Evolutionary conservation across 371 early-diverging fungal genomes (phyloP).

Genomic region (Fennellomyces sp.): DNA sequence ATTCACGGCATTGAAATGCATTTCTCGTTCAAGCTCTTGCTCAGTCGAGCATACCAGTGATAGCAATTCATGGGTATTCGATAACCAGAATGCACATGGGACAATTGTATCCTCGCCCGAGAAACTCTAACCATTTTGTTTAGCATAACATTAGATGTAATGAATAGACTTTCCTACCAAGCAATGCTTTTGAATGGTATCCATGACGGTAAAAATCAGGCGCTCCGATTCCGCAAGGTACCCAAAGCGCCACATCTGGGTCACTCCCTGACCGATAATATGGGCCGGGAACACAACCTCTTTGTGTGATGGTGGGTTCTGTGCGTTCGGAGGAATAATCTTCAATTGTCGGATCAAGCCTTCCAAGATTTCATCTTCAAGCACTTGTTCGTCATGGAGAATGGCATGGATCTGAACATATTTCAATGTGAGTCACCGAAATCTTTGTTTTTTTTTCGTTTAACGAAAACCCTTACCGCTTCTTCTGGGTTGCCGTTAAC

Average conservation of each 20-base stretch:
- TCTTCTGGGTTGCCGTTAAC: constrained; percentile 52
- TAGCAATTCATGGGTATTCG: constrained; percentile 92
- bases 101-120: constrained; percentile 64
- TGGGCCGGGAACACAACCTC: constrained; percentile 96
- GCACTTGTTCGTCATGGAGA: constrained; percentile 65
- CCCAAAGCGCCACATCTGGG: constrained; percentile 89
- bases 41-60: constrained; percentile 60
- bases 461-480: constrained; percentile 25
- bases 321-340: constrained; percentile 87
- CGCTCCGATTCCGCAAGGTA: constrained; percentile 79
- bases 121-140: too few species aligned
- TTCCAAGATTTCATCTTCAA: constrained; percentile 88
- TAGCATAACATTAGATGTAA: too few species aligned
- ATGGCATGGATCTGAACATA: constrained; percentile 47
- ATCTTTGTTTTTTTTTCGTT: constrained; percentile 11
- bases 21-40: constrained; percentile 48
- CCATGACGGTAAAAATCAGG: constrained; percentile 84
- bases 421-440: constrained; percentile 5
- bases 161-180: constrained; percentile 32
- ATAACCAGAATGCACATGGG: constrained; percentile 88
- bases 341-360: constrained; percentile 86
- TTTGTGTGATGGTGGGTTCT: constrained; percentile 75
- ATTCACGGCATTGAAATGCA: constrained; percentile 42
- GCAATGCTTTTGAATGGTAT: constrained; percentile 81
- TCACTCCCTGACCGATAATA: constrained; percentile 82